Evolutionary conservation across 192 early-diverging fungal genomes (phyloP).

Genomic region (Podila clonocystis): DNA sequence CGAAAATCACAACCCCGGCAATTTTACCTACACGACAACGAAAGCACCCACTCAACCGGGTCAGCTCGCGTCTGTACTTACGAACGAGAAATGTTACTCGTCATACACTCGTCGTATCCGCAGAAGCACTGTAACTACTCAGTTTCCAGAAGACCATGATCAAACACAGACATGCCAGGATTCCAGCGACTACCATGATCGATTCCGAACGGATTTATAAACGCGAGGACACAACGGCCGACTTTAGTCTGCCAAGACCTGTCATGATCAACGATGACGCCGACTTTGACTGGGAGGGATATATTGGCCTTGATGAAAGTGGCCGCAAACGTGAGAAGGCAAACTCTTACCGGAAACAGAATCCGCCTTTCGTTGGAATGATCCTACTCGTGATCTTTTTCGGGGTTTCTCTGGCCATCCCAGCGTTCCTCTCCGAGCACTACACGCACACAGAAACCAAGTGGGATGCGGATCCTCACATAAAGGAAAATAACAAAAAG

Average conservation of each 20-base stretch:
- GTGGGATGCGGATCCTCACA: slow-evolving; percentile 37
- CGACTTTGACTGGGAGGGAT: slow-evolving; percentile 1
- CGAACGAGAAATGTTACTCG: too few relatives aligned
- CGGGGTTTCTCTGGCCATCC: slow-evolving; percentile 54
- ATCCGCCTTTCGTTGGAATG: slow-evolving; percentile 54
- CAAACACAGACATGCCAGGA: not conserved
- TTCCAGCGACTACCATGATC: not conserved
- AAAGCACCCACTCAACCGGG: too few relatives aligned
- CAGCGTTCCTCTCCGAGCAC: slow-evolving; percentile 50
- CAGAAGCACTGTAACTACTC: too few relatives aligned
- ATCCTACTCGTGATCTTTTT: slow-evolving; percentile 56
- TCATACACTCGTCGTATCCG: too few relatives aligned
- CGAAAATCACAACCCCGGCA: too few relatives aligned
- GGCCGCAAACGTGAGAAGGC: not conserved
- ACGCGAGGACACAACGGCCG: not conserved
- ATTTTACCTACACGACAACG: too few relatives aligned
- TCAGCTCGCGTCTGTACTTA: too few relatives aligned
- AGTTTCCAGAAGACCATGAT: too few relatives aligned
- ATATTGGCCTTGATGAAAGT: not conserved
- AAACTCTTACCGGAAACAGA: slow-evolving; percentile 47
- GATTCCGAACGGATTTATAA: not conserved
- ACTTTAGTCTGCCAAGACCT: not conserved
- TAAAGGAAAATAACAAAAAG: slow-evolving; percentile 26
- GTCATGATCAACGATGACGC: not conserved
- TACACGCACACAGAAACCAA: slow-evolving; percentile 36